Evolutionary conservation across 2,329 filamentous ascomycete species (phyloP).

Genomic region (Cladosporium sp.): DNA sequence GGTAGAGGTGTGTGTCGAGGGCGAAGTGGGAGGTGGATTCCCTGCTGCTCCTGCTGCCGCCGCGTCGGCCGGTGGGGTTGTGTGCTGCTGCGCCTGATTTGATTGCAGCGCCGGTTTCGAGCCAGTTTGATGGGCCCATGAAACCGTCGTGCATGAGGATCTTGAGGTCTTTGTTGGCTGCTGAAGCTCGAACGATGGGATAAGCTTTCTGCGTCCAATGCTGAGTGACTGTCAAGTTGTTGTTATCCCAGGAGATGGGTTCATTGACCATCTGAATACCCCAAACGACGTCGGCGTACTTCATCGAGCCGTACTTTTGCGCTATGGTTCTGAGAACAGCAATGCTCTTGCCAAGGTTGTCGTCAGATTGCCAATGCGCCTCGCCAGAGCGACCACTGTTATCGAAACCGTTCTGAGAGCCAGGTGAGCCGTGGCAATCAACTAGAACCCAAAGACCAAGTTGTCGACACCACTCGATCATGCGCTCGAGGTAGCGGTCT

Average conservation of each 20-base stretch:
- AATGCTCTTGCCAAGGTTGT: slow-evolving; percentile 34
- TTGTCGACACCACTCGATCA: slow-evolving; percentile 45
- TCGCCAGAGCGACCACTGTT: slow-evolving; percentile 24
- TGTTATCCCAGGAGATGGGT: slow-evolving; percentile 34
- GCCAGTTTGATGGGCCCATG: slow-evolving; percentile 29
- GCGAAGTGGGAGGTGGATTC: slow-evolving; percentile 33
- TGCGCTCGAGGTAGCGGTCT: slow-evolving; percentile 43
- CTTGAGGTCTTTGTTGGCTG: slow-evolving; percentile 31
- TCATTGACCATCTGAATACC: slow-evolving; percentile 44
- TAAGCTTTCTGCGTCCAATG: slow-evolving; percentile 34
- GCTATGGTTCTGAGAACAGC: slow-evolving; percentile 36
- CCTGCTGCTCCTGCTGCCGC: slow-evolving; percentile 15
- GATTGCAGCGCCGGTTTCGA: slow-evolving; percentile 20
- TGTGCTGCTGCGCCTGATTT: slow-evolving; percentile 13
- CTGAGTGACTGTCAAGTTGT: slow-evolving; percentile 32
- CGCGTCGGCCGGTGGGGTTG: too few species aligned
- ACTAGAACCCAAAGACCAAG: slow-evolving; percentile 46
- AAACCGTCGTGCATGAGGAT: slow-evolving; percentile 40
- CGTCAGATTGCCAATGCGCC: slow-evolving; percentile 26
- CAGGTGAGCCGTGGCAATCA: slow-evolving; percentile 48
- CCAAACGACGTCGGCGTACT: slow-evolving; percentile 39
- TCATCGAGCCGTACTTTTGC: slow-evolving; percentile 35
- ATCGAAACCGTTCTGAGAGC: slow-evolving; percentile 48
- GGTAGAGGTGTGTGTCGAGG: slow-evolving; percentile 43
- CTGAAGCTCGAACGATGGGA: slow-evolving; percentile 27